Base-by-base conservation (phyloP, 78 protist genomes). In the Dictyostelium capitatum region DNA sequence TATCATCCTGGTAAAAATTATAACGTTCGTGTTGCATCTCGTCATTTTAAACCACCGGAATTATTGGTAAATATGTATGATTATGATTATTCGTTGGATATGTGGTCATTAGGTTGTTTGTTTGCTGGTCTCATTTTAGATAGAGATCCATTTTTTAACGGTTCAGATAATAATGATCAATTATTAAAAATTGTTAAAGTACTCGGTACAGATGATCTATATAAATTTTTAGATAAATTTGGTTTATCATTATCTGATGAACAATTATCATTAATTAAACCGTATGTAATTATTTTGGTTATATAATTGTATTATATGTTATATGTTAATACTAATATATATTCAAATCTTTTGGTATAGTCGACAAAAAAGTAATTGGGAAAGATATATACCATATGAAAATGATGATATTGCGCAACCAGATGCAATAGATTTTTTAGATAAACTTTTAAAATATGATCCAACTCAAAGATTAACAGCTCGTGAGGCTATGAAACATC, bases 1-100 rank as follows among this genome's bases (percentile, higher is more conserved):
- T 99, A 99, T 92, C 99, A 97, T 87, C 99, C 96, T 20, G 25
- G 30, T 12, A 81, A 93, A 80, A 83, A 96, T 47, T 99, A 98
- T 97, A 99, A 99, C 95, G 99, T 99, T 19, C 96, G 99, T 11
- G 99, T 99, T 10, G 99, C 99, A 10, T 98, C 99, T 0, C 81
- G 99, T 3, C 99, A 98, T 95, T 99, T 96, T 93, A 99, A 99
- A 87, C 92, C 91, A 74, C 99, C 99, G 10, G 99, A 99, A 77
- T 97, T 99, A 19, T 89, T 99, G 3, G 98, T 98, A 20, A 97
- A 98, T 53, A 78, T 98, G 73, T 97, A 92, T 79, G 96, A 95
- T 43, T 99, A 99, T 94, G 99, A 98, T 81, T 99, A 98, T 83
- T 90, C 98, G 65, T 96, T 99, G 9, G 99, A 98, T 90, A 83